These are phyloP conservation scores for Pseudogymnoascus sp. DNA, from an alignment of 2,329 filamentous ascomycete genomes.

Conservation along the genomic window DNA sequence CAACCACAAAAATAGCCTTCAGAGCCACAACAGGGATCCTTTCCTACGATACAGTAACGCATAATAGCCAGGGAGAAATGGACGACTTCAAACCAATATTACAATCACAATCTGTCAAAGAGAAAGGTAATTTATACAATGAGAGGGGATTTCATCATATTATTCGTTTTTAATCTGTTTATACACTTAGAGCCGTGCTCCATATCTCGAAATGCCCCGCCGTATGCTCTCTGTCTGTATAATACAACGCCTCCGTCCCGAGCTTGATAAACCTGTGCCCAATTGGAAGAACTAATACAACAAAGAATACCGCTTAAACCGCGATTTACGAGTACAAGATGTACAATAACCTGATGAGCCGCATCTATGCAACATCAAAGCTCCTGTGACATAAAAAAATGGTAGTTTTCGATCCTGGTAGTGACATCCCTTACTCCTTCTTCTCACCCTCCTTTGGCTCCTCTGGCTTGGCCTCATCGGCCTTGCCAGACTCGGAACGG, in stretches of 20 bases:
- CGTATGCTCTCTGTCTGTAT: constrained; percentile 3
- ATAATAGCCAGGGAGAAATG: too few relatives aligned
- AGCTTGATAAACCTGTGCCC: constrained; percentile 25
- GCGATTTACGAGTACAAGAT: constrained; percentile 29
- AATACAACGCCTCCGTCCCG: constrained; percentile 16
- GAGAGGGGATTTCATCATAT: constrained; percentile 49
- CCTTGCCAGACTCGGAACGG: constrained; percentile 56
- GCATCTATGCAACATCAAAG: constrained; percentile 27
- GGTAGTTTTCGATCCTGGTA: constrained; percentile 16
- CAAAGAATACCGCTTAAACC: constrained; percentile 27
- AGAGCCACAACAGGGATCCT: not conserved
- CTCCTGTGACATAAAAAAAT: constrained; percentile 22
- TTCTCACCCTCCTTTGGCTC: constrained; percentile 51
- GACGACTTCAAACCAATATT: not conserved
- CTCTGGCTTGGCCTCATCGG: constrained; percentile 37
- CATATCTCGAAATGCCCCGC: constrained; percentile 4
- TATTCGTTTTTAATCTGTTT: constrained; percentile 40
- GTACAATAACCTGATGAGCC: constrained; percentile 24
- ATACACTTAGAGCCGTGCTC: constrained; percentile 23
- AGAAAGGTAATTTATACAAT: constrained; percentile 19
- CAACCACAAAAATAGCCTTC: not conserved
- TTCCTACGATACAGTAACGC: too few relatives aligned
- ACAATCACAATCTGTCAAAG: not conserved
- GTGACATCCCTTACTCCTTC: constrained; percentile 47
- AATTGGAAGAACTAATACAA: constrained; percentile 23